Evolutionary conservation across 2,329 filamentous ascomycete species (phyloP).

Genomic region (Fusarium xylarioides): DNA sequence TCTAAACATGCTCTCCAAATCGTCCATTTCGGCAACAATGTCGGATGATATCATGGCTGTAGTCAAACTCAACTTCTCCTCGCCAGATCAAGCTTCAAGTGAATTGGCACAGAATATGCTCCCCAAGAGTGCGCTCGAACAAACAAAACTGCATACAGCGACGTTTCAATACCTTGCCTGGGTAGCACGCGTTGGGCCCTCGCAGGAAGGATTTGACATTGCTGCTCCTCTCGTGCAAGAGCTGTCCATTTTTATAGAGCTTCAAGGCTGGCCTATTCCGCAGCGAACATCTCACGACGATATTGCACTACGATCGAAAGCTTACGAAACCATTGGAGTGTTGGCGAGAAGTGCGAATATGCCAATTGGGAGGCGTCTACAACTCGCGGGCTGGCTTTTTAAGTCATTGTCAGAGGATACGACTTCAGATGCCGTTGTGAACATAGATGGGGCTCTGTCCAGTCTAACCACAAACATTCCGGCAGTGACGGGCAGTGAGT

Average conservation of each 20-base stretch:
- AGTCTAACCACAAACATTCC: conserved; percentile 67
- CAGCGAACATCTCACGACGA: conserved; percentile 67
- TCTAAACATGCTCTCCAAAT: conserved; percentile 79
- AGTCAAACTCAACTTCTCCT: conserved; percentile 72
- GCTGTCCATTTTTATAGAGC: conserved; percentile 77
- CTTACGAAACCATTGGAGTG: conserved; percentile 90
- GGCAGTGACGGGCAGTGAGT: conserved; percentile 43
- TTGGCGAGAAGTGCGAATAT: conserved; percentile 73
- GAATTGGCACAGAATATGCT: conserved; percentile 33
- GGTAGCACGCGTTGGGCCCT: conserved; percentile 77
- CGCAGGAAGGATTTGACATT: conserved; percentile 67
- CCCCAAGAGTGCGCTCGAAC: conserved; percentile 71
- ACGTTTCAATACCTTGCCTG: conserved; percentile 89
- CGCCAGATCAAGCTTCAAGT: conserved; percentile 12
- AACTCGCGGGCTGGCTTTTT: conserved; percentile 79
- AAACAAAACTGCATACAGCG: conserved; percentile 80
- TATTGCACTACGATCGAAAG: conserved; percentile 76
- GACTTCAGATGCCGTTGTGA: conserved; percentile 79
- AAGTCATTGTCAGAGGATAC: conserved; percentile 82
- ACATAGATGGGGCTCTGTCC: conserved; percentile 88
- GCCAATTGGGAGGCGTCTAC: conserved; percentile 61
- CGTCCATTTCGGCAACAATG: conserved; percentile 75
- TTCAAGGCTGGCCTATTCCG: conserved; percentile 83
- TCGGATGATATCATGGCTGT: conserved; percentile 73
- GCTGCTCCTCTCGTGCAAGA: conserved; percentile 74